These are phyloP conservation scores for Stagonosporopsis chrysanthemi DNA, from an alignment of 2,329 filamentous ascomycete species.

Conservation along the genomic window DNA sequence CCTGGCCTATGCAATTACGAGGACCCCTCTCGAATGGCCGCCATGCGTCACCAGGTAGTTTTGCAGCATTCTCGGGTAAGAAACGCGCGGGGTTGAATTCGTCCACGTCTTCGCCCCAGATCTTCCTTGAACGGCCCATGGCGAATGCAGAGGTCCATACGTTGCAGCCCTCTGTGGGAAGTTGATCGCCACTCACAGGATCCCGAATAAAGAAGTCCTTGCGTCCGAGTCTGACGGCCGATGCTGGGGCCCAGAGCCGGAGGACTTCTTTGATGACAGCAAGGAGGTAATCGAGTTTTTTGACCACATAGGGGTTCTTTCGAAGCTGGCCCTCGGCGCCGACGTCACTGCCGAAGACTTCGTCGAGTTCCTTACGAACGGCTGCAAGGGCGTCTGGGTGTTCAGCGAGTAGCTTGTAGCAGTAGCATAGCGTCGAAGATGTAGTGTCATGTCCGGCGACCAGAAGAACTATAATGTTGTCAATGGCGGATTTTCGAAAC, in stretches of 20 bases:
- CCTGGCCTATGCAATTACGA: constrained; percentile 34
- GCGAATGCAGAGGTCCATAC: constrained; percentile 27
- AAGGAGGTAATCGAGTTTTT: constrained; percentile 38
- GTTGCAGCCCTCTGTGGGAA: constrained; percentile 28
- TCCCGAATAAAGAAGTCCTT: constrained; percentile 25
- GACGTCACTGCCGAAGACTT: constrained; percentile 37
- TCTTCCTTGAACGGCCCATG: constrained; percentile 25
- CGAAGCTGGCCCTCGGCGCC: constrained; percentile 23
- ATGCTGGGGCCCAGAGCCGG: constrained; percentile 43
- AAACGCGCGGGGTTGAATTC: constrained; percentile 39
- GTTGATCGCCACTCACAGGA: constrained; percentile 27
- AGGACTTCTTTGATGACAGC: constrained; percentile 49
- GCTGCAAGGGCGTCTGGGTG: constrained; percentile 31
- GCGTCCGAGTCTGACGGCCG: constrained; percentile 34
- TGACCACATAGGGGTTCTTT: constrained; percentile 37
- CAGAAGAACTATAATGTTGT: constrained; percentile 30
- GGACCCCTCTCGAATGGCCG: constrained; percentile 52
- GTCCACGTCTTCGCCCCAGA: constrained; percentile 29
- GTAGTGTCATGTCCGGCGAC: constrained; percentile 50
- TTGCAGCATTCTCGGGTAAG: constrained; percentile 23
- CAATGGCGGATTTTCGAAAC: constrained; percentile 31
- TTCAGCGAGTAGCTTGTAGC: constrained; percentile 35
- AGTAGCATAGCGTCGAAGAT: constrained; percentile 43
- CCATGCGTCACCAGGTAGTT: constrained; percentile 32
- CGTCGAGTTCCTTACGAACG: constrained; percentile 40